Conservation (phyloP, 805 yeast species). For the Pichia thaimueangensis region DNA sequence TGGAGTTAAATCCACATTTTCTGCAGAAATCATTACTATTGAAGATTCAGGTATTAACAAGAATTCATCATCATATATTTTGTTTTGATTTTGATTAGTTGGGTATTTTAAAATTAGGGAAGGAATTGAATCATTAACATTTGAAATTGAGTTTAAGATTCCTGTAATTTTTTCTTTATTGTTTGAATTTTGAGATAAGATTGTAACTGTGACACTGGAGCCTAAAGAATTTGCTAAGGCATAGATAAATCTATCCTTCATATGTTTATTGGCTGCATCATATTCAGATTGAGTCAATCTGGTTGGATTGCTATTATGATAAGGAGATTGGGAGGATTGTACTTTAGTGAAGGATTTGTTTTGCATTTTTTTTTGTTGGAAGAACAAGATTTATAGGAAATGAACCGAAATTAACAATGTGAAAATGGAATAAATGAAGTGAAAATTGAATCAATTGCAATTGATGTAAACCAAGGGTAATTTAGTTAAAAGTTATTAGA, state of each 20-base stretch:
- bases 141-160: slow-evolving; percentile 43
- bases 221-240: slow-evolving; percentile 58
- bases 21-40: slow-evolving; percentile 10
- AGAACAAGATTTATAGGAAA: no score
- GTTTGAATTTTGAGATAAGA: no score
- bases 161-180: slow-evolving; percentile 45
- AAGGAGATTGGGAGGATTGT: background rate
- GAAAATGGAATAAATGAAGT: background rate
- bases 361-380: background rate
- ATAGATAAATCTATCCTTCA: slow-evolving; percentile 51
- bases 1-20: slow-evolving; percentile 6
- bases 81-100: slow-evolving; percentile 30
- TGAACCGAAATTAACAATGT: no score
- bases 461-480: no score
- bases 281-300: slow-evolving; percentile 20
- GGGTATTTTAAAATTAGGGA: slow-evolving; percentile 55
- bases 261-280: slow-evolving; percentile 25
- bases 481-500: no score
- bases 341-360: background rate
- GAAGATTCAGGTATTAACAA: slow-evolving; percentile 36
- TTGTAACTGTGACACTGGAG: slow-evolving; percentile 47
- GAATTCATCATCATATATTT: slow-evolving; percentile 30
- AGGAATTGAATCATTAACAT: slow-evolving; percentile 34
- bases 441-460: no score
- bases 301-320: background rate